Percentiles rank a stretch among this genome's conserved stretches.
Conservation (phyloP, 306 rosid genomes). For the Echinosophora koreensis region DNA sequence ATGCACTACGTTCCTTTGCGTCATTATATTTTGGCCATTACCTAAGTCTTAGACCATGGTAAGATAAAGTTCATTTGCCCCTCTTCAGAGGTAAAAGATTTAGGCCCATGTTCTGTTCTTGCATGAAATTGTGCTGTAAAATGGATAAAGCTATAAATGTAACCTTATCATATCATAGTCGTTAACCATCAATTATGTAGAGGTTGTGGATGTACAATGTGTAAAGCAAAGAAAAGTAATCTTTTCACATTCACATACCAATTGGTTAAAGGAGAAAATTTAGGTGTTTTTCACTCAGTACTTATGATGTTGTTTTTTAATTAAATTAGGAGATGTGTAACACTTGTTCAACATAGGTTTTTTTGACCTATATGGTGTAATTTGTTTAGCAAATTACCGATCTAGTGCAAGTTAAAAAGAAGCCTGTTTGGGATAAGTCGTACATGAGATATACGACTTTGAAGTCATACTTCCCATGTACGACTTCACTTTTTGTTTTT, state of each 20-base stretch:
- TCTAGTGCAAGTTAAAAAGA: no score
- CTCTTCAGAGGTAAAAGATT: conserved; percentile 15
- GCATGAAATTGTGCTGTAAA: conserved; percentile 35
- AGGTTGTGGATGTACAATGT: background rate
- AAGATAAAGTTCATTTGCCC: conserved; percentile 36
- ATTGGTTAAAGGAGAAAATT: background rate
- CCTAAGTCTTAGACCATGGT: background rate
- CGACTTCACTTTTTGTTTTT: no score
- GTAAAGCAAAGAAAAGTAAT: background rate
- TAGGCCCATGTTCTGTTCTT: conserved; percentile 30
- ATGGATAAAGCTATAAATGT: conserved; percentile 5
- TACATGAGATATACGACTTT: no score
- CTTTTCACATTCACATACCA: background rate
- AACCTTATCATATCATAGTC: background rate
- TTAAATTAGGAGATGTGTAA: no score
- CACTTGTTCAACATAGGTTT: no score
- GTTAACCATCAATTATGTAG: conserved; percentile 9
- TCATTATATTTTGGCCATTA: conserved; percentile 7
- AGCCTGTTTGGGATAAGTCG: no score
- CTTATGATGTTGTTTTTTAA: no score
- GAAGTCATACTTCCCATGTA: no score
- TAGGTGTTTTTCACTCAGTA: no score
- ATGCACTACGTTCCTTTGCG: background rate
- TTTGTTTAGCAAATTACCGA: no score
- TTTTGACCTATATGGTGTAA: no score